phyloP scores from a whole-genome alignment of 768 basidiomycete genomes.

The Mycena vulgaris region DNA sequence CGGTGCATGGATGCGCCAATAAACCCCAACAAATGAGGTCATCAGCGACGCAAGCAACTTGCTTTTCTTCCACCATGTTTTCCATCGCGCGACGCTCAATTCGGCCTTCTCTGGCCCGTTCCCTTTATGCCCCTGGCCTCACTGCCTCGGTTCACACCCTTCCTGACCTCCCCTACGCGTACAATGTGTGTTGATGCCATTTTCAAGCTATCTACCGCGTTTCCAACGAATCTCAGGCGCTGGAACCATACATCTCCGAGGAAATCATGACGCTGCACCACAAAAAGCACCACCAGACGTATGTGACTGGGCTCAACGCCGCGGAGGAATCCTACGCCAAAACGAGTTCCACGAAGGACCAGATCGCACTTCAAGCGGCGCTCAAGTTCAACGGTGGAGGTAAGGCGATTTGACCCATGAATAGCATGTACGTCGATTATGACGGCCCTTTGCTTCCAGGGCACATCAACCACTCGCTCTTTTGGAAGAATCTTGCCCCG shows the following conservation, averaged over 20 bases:
- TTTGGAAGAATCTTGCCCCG: slow-evolving; percentile 98
- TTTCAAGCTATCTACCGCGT: slow-evolving; percentile 9
- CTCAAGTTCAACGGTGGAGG: slow-evolving; percentile 99
- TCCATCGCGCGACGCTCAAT: slow-evolving; percentile 60
- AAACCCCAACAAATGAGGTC: background rate
- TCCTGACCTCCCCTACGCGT: slow-evolving; percentile 84
- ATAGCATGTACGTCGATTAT: background rate
- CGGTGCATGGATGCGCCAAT: too few species aligned
- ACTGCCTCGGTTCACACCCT: slow-evolving; percentile 76
- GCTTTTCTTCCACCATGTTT: slow-evolving; percentile 59
- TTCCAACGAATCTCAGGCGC: slow-evolving; percentile 60
- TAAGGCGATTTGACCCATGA: slow-evolving; percentile 36
- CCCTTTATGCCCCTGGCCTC: slow-evolving; percentile 59
- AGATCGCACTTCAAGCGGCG: slow-evolving; percentile 90
- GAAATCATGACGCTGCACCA: slow-evolving; percentile 97
- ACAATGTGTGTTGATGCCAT: slow-evolving; percentile 69
- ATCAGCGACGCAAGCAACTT: background rate
- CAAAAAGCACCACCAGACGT: slow-evolving; percentile 91
- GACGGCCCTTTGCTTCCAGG: slow-evolving; percentile 57
- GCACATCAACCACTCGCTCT: slow-evolving; percentile 95
- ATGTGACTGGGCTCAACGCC: slow-evolving; percentile 95
- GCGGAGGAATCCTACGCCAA: slow-evolving; percentile 89
- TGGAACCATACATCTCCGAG: slow-evolving; percentile 92
- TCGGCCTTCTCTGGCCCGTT: slow-evolving; percentile 62
- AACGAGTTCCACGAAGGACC: slow-evolving; percentile 75